Evolutionary conservation across 129 eudicot genomes (phyloP).

Genomic region (Escallonia rubra): DNA sequence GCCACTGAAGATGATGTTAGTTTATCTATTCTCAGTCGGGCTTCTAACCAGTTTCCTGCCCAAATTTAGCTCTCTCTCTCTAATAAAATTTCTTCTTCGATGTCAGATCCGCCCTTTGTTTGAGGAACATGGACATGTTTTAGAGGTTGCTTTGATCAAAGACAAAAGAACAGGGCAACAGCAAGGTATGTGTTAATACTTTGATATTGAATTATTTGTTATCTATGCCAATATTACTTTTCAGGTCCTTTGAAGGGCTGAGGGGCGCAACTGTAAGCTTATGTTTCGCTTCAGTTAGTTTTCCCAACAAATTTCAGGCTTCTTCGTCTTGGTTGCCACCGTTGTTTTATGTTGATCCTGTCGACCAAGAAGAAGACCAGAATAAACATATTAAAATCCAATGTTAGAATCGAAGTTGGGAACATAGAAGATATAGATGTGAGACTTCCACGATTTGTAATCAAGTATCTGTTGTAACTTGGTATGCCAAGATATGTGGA

Average conservation of each 20-base stretch:
- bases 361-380: slow-evolving; percentile 63
- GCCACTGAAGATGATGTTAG: slow-evolving; percentile 63
- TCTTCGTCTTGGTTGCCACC: slow-evolving; percentile 47
- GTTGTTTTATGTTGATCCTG: slow-evolving; percentile 36
- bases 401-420: slow-evolving; percentile 17
- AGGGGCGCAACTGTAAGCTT: slow-evolving; percentile 65
- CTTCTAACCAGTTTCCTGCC: not conserved
- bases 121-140: slow-evolving; percentile 81
- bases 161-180: slow-evolving; percentile 95
- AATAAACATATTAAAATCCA: slow-evolving; percentile 24
- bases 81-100: not conserved
- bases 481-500: slow-evolving; percentile 25
- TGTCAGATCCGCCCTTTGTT: slow-evolving; percentile 84
- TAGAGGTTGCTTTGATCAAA: slow-evolving; percentile 92
- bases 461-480: slow-evolving; percentile 17
- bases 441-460: slow-evolving; percentile 14
- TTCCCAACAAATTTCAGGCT: slow-evolving; percentile 39
- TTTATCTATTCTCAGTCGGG: not conserved
- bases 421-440: slow-evolving; percentile 28
- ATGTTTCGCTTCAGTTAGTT: slow-evolving; percentile 64
- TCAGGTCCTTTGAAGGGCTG: slow-evolving; percentile 80
- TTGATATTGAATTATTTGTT: slow-evolving; percentile 6
- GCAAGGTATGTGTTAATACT: slow-evolving; percentile 68
- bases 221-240: slow-evolving; percentile 45
- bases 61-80: not conserved